Conservation (phyloP, 345 rosid species). For the Citrus mangshanensis region DNA sequence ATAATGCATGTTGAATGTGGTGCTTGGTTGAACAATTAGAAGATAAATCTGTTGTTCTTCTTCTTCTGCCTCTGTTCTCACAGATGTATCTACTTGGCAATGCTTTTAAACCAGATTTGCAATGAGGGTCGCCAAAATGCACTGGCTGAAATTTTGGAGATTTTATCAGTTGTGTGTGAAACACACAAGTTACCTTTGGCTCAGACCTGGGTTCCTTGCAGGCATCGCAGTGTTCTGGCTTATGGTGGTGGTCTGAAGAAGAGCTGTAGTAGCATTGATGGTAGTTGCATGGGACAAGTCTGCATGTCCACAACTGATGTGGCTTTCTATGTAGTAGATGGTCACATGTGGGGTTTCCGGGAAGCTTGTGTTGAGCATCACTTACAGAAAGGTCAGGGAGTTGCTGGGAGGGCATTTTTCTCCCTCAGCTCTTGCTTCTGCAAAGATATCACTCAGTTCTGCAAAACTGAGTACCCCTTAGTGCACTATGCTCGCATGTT, state of each 20-base stretch:
- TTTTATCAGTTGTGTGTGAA: conserved; percentile 79
- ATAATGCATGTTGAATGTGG: conserved; percentile 19
- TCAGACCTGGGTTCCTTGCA: conserved; percentile 98
- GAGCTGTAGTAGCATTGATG: conserved; percentile 84
- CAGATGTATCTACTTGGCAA: conserved; percentile 34
- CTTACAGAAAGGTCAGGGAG: conserved; percentile 94
- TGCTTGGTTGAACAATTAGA: conserved; percentile 30
- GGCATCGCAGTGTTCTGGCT: conserved; percentile 80
- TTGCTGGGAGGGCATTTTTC: conserved; percentile 79
- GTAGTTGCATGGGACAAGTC: conserved; percentile 80
- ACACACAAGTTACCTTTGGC: conserved; percentile 87
- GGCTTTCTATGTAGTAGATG: conserved; percentile 81
- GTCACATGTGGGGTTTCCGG: conserved; percentile 92
- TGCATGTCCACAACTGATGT: conserved; percentile 94
- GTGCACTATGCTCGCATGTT: conserved; percentile 98
- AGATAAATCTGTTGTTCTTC: conserved; percentile 19
- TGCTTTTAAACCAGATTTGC: conserved; percentile 73
- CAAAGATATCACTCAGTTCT: conserved; percentile 60
- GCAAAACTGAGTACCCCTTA: conserved; percentile 85
- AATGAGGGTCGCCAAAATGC: conserved; percentile 87
- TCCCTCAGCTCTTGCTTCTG: conserved; percentile 78
- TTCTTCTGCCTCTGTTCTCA: conserved; percentile 35
- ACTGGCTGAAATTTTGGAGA: conserved; percentile 85
- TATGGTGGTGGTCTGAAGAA: conserved; percentile 87
- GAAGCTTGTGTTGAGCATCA: conserved; percentile 96